These are phyloP conservation scores for Royoungia palumana DNA, from an alignment of 768 basidiomycete genomes.

Conservation along the genomic window DNA sequence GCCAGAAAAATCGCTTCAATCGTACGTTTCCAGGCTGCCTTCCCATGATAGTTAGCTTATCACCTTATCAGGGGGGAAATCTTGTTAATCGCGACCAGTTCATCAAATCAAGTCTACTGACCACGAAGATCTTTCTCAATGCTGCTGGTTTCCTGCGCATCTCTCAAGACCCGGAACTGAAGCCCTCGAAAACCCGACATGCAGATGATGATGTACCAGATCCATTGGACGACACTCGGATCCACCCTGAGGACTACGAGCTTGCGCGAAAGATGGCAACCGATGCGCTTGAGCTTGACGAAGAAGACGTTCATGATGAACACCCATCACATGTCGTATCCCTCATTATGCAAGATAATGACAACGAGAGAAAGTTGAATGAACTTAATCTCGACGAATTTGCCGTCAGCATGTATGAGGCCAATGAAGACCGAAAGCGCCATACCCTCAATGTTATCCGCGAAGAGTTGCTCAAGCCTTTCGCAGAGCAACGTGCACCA, in stretches of 20 bases:
- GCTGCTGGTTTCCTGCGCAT: conserved; percentile 91
- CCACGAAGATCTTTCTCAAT: conserved; percentile 88
- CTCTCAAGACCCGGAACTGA: conserved; percentile 63
- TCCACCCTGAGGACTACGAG: conserved; percentile 97
- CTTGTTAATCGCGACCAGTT: conserved; percentile 87
- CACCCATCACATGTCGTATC: conserved; percentile 89
- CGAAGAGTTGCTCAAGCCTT: conserved; percentile 78
- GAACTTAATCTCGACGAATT: conserved; percentile 96
- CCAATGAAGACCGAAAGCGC: conserved; percentile 82
- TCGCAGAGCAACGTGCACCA: conserved; percentile 63
- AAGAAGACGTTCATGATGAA: conserved; percentile 90
- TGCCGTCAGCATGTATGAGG: conserved; percentile 84
- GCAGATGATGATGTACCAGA: conserved; percentile 72
- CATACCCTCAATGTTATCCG: conserved; percentile 87
- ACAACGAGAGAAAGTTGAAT: conserved; percentile 75
- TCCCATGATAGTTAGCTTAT: background rate
- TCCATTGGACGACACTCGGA: conserved; percentile 90
- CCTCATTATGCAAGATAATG: conserved; percentile 78
- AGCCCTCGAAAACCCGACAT: conserved; percentile 56
- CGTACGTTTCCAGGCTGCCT: conserved; percentile 42
- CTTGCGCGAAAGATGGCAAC: conserved; percentile 98
- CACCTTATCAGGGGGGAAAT: conserved; percentile 67
- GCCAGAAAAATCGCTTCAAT: conserved; percentile 75
- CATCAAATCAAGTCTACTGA: conserved; percentile 73
- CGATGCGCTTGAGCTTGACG: conserved; percentile 94